Conservation (phyloP, 345 rosid species). For the Lagerstroemia speciosa region DNA sequence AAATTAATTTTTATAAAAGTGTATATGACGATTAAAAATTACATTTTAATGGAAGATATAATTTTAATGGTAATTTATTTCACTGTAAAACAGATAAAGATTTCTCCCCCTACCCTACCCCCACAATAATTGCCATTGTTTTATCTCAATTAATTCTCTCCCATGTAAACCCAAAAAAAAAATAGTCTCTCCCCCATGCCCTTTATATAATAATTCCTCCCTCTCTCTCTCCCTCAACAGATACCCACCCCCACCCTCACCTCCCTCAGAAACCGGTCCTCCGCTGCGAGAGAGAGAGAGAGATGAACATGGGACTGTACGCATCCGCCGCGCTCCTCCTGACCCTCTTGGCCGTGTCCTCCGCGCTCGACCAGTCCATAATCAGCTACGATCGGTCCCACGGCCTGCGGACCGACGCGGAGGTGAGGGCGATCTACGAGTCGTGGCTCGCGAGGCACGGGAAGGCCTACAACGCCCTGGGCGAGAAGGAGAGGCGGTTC, state of each 20-base stretch:
- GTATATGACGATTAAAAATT: too few relatives aligned
- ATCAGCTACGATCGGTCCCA: slow-evolving; percentile 57
- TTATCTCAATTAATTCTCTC: neutral
- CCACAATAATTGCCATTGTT: neutral
- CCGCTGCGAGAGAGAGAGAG: too few relatives aligned
- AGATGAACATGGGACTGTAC: slow-evolving; percentile 4
- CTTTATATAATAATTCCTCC: neutral
- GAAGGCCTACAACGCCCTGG: slow-evolving; percentile 49
- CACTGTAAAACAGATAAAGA: too few relatives aligned
- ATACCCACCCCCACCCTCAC: neutral
- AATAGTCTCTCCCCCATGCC: neutral
- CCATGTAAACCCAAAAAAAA: too few relatives aligned
- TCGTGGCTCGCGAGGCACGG: slow-evolving; percentile 65
- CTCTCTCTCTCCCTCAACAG: too few relatives aligned
- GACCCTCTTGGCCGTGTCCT: slow-evolving; percentile 31
- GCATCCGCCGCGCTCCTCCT: slow-evolving; percentile 22
- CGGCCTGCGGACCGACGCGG: slow-evolving; percentile 53
- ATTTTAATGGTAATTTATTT: too few relatives aligned
- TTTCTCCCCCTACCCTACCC: too few relatives aligned
- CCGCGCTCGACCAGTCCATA: slow-evolving; percentile 74
- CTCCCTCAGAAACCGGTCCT: neutral
- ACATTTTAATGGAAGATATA: too few relatives aligned
- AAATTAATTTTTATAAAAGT: too few relatives aligned
- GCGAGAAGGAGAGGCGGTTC: slow-evolving; percentile 67
- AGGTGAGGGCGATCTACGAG: slow-evolving; percentile 56